Base-by-base conservation (phyloP, 2,329 filamentous ascomycete species). In the Plectosphaerella plurivora region DNA sequence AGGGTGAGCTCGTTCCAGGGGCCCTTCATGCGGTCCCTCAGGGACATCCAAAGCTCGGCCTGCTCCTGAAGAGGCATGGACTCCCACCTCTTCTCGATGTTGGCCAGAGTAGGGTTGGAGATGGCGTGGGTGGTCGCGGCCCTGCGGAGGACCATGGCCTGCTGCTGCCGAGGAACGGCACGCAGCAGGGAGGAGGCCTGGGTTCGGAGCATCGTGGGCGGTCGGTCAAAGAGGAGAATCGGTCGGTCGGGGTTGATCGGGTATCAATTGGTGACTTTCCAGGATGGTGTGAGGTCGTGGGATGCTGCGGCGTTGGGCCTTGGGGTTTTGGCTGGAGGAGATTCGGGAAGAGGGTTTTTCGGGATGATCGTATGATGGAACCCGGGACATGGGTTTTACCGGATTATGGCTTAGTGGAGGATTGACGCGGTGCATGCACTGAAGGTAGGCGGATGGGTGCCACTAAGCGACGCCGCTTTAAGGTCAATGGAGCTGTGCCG, bases 61-160 rank as follows among this genome's bases (percentile, higher is more conserved):
- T 99, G 94, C 84, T 99, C 94, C 82, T 96, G 91, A 60, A 94
- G 91, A 55, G 93, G 92, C 89, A 97, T 92, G 59, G 80, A 84
- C 81, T 99, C 94, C 94, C 94, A 99, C 80, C 94, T 84, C 87
- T 96, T 97, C 86, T 99, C 94, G 69, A 99, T 97, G 77, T 96
- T 91, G 75, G 91, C 89, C 68, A 99, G 84, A 54, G 91, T 97
- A 63, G 95, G 94, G 81, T 97, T 97, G 68, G 92, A 95, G 76
- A 99, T 95, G 71, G 93, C 92, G 73, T 96, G 91, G 63, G 89
- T 89, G 64, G 88, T 84, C 65, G 83, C 77, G 68, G 77, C 76
- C 61, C 75, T 74, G 58, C 74, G 70, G 64, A 73, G 72, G 63
- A 75, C 69, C 65, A 75, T 70, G 60, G 69, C 65, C 64, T 64